Conservation (phyloP, 768 basidiomycete species). For the Lactifluus volemus region DNA sequence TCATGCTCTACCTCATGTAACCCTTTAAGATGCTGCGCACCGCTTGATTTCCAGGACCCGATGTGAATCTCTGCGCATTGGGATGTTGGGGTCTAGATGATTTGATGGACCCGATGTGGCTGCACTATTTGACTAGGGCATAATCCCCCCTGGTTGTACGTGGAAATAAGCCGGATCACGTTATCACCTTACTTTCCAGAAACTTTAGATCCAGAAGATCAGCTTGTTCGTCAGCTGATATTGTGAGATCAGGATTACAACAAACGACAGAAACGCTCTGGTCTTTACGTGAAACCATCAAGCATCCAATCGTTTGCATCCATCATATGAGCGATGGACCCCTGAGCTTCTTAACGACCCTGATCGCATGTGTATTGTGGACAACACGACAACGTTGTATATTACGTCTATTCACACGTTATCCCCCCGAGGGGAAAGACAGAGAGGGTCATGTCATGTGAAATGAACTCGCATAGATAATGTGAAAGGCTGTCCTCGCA, state of each 20-base stretch:
- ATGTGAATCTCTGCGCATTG: not conserved
- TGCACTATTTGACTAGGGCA: not conserved
- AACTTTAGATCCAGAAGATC: not conserved
- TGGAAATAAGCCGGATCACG: not conserved
- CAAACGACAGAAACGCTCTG: not conserved
- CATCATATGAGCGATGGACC: not conserved
- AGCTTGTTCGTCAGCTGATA: not conserved
- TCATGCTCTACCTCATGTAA: not conserved
- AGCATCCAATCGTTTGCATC: not conserved
- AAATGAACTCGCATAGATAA: too few species aligned
- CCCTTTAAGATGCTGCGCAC: not conserved
- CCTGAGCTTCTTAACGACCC: not conserved
- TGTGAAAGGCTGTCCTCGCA: too few species aligned
- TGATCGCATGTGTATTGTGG: too few species aligned
- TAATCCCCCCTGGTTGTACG: not conserved
- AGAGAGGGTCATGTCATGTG: too few species aligned
- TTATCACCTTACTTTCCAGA: not conserved
- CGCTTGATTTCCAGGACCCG: not conserved
- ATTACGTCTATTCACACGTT: too few species aligned
- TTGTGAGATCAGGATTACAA: not conserved
- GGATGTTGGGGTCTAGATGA: conserved; percentile 5
- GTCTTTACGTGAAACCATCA: not conserved
- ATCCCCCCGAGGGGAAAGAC: too few species aligned
- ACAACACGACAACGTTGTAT: too few species aligned
- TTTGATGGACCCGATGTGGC: not conserved